Conservation (phyloP, 805 yeast species). For the Myxozyma kluyveri region DNA sequence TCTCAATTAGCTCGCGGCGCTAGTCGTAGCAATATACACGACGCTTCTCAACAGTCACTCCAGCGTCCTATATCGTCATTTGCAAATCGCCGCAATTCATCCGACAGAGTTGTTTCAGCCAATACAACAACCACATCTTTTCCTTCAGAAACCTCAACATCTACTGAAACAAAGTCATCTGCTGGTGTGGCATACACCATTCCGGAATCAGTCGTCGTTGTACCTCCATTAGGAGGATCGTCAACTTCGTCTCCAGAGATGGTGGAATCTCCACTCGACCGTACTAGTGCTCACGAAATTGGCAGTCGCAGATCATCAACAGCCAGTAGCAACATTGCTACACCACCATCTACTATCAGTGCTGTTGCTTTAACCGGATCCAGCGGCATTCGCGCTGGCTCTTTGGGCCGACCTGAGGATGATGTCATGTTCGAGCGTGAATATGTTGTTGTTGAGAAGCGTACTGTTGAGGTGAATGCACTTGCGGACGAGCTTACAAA, state of each 20-base stretch:
- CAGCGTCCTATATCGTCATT: constrained; percentile 14
- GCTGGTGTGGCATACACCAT: no score
- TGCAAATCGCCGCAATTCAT: constrained; percentile 14
- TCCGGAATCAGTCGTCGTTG: background rate
- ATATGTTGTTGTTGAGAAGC: constrained; percentile 90
- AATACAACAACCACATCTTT: background rate
- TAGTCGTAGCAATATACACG: background rate
- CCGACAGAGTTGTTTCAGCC: background rate
- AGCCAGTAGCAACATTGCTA: background rate
- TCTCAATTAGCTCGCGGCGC: constrained; percentile 9
- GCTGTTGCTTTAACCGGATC: background rate
- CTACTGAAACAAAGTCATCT: no score
- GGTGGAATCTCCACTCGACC: background rate
- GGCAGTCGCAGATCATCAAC: background rate
- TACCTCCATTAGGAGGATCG: background rate
- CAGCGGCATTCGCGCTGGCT: background rate
- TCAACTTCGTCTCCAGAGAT: background rate
- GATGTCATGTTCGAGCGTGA: constrained; percentile 59
- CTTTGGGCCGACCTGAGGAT: constrained; percentile 26
- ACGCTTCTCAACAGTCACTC: constrained; percentile 3
- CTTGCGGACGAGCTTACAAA: constrained; percentile 84
- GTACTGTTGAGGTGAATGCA: constrained; percentile 92
- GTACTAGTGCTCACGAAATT: background rate
- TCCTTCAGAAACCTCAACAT: background rate
- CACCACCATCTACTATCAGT: background rate